Evolutionary conservation across 2,329 filamentous ascomycete species (phyloP), one percentile per base, ranked within the genome.

Genomic region (Fusarium liriodendri): DNA sequence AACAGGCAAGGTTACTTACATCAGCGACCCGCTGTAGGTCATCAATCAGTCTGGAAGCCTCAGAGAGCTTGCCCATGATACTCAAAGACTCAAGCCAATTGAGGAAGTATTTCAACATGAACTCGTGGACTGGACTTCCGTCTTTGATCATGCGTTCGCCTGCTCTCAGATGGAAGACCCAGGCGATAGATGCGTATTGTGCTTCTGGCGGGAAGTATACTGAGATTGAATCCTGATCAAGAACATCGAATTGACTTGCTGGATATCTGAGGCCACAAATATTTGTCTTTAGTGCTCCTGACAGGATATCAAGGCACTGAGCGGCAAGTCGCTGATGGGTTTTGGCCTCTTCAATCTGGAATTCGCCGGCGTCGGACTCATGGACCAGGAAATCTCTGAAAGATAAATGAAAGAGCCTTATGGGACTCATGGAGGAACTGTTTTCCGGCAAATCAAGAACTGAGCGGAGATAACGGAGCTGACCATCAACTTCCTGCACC

Each of bases 151-250:
- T 74, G 52, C 40, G 29, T 35, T 69, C 67, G 71, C 79, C 79
- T 33, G 76, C 59, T 11, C 50, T 70, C 10, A 80, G 50, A 71
- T 85, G 83, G 60, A 81, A 18, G 1, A 73, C 54, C 75, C 82
- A 86, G 69, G 85, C 83, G 2, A 75, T 76, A 70, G 81, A 85
- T 16, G 82, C 83, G 18, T 63, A 63, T n/a, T 63, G 47, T 22
- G 29, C 11, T 7, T 63, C 22, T 9, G 45, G 22, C 5, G 33
- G 76, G 84, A 86, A 64, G 76, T 75, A 6, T 60, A 13, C 4
- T 68, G 32, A 13, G 4, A 50, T 35, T 35, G 33, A 14, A 14
- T 5, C 33, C 33, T 35, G 33, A 16, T 35, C 33, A 35, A 35
- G 5, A 35, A 6, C 14, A 35, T 1, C 6, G 33, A 13, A 13